A percentile compares a stretch with the other conserved stretches of the same genome.
Conservation (phyloP, 2,329 filamentous ascomycete species). For the Trichoderma afroharzianum region DNA sequence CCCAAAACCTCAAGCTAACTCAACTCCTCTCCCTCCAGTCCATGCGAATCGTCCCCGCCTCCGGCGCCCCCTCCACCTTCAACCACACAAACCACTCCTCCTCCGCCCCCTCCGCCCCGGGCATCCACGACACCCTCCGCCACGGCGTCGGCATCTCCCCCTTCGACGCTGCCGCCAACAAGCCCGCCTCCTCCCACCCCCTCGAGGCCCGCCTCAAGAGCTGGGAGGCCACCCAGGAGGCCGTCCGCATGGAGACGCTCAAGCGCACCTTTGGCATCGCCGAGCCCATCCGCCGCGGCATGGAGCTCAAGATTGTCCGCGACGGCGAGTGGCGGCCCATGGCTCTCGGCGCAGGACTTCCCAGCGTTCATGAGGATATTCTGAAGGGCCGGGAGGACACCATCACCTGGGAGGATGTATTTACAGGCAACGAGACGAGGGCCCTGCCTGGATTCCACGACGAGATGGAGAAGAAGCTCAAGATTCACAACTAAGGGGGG, state of each 20-base stretch:
- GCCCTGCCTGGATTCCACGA: slow-evolving; percentile 73
- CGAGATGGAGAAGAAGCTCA: slow-evolving; percentile 90
- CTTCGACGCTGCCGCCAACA: slow-evolving; percentile 41
- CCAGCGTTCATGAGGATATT: slow-evolving; percentile 84
- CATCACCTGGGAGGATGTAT: slow-evolving; percentile 92
- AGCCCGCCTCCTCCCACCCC: slow-evolving; percentile 68
- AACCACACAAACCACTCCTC: slow-evolving; percentile 55
- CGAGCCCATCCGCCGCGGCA: slow-evolving; percentile 85
- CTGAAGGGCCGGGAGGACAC: slow-evolving; percentile 73
- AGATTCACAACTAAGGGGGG: slow-evolving; percentile 50
- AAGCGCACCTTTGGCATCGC: slow-evolving; percentile 86
- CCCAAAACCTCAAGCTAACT: background rate
- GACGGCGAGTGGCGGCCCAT: slow-evolving; percentile 77
- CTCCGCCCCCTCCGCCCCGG: slow-evolving; percentile 84
- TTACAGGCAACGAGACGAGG: slow-evolving; percentile 71
- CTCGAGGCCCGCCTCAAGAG: slow-evolving; percentile 84
- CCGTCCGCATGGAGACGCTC: slow-evolving; percentile 82
- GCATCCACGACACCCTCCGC: slow-evolving; percentile 90
- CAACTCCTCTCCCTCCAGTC: slow-evolving; percentile 52
- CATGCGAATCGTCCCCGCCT: slow-evolving; percentile 80
- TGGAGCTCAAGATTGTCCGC: slow-evolving; percentile 88
- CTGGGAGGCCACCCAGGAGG: slow-evolving; percentile 88
- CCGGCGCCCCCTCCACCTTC: slow-evolving; percentile 62
- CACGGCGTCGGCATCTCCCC: slow-evolving; percentile 69
- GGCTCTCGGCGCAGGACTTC: slow-evolving; percentile 57